Evolutionary conservation across 352 stramenopile species (phyloP), one percentile per base, ranked within the genome.

Genomic region (Globisporangium okanoganense): DNA sequence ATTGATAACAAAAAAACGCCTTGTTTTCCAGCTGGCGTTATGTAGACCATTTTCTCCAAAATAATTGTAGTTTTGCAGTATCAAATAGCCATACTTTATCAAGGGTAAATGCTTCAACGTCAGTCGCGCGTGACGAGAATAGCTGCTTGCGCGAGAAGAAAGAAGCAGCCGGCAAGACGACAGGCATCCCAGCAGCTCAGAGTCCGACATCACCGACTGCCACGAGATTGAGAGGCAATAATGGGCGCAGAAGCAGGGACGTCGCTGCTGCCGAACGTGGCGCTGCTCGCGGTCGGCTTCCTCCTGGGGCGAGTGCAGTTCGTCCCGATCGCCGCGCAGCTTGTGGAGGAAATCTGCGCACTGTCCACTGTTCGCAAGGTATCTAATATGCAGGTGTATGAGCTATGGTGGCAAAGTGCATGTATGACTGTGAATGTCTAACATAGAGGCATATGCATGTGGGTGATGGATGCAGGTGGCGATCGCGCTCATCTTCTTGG

Each of bases 251-350:
- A 79, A 51, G 66, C 72, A 8, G 73, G 73, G 29, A 76, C 73
- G 55, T 88, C 78, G 55, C 58, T 93, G 66, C 59, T 93, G n/a
- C 62, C 82, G 35, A 79, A 87, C 50, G 78, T 83, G 35, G 78
- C 64, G 52, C 66, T 93, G 43, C 49, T 93, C 33, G 79, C 81
- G 48, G 48, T 73, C 5, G 83, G 83, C 55, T 90, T 91, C 59
- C 60, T 87, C 9, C 64, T 93, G 12, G 83, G 83, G 0, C 71
- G 81, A 44, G 69, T 85, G 35, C 72, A 75, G 53, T 59, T 91
- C 25, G 57, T 91, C 5, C 69, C 79, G 1, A 69, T 89, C 0
- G 65, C 70, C 1, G 56, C 69, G 31, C 73, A 85, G 38, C 41
- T 79, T 20, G 47, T 85, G 2, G 70, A 81, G 0, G 83, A 93